Percentiles rank a stretch among this genome's conserved stretches.
Evolutionary conservation across 2,329 filamentous ascomycete species (phyloP).

Genomic region (Pyricularia sp.): DNA sequence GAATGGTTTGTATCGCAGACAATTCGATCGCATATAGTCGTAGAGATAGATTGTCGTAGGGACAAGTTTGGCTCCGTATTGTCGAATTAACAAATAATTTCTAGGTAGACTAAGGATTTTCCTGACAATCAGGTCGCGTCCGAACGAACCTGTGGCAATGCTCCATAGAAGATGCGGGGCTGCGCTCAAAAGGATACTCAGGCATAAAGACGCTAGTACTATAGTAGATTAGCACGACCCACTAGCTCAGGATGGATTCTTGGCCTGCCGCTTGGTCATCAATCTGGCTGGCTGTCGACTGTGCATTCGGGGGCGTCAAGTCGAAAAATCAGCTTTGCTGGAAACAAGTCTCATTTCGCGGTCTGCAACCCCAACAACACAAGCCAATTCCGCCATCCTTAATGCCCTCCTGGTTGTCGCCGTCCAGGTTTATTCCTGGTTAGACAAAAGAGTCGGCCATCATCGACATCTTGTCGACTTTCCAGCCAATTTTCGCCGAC

Average conservation of each 20-base stretch:
- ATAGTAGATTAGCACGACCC: background rate
- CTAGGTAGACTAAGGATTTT: too few species aligned
- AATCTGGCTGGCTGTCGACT: background rate
- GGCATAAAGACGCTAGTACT: background rate
- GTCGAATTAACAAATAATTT: background rate
- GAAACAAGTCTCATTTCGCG: background rate
- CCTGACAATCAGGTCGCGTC: background rate
- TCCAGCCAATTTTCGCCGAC: background rate
- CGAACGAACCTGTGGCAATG: background rate
- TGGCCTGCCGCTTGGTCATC: background rate
- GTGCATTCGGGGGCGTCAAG: background rate
- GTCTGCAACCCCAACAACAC: background rate
- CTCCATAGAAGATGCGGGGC: background rate
- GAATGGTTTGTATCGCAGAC: background rate
- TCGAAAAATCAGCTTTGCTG: background rate
- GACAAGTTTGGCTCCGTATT: background rate
- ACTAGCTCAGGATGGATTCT: background rate
- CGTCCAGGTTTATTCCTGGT: constrained; percentile 1
- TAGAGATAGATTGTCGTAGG: background rate
- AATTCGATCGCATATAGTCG: background rate
- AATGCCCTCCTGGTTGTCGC: background rate
- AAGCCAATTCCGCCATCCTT: background rate
- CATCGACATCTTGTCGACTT: background rate
- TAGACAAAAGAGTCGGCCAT: background rate
- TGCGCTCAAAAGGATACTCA: background rate